Conservation (phyloP, 805 yeast species). For the Torulaspora maleeae region DNA sequence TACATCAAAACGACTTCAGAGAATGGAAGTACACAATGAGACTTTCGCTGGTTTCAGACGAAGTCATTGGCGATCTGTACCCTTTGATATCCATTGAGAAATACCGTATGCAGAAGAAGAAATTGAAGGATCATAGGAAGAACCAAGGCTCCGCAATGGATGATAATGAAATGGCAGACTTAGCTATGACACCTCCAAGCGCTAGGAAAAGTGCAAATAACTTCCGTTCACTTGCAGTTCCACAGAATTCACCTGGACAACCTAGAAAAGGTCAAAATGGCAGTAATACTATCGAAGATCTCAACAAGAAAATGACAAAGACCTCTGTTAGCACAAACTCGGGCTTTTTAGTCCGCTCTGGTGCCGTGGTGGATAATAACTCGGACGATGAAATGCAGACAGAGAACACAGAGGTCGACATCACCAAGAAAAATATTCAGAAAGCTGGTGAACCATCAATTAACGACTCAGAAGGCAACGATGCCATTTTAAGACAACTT, state of each 20-base stretch:
- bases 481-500: constrained; percentile 27
- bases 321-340: constrained; percentile 11
- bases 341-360: constrained; percentile 26
- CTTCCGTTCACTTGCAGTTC: constrained; percentile 48
- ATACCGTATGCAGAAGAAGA: constrained; percentile 49
- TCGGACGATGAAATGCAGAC: constrained; percentile 32
- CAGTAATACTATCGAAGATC: constrained; percentile 36
- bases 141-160: constrained; percentile 11
- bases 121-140: constrained; percentile 33
- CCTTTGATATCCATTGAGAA: constrained; percentile 60
- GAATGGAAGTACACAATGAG: constrained; percentile 95
- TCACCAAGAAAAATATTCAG: constrained; percentile 17
- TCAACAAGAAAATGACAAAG: constrained; percentile 14
- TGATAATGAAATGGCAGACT: constrained; percentile 20
- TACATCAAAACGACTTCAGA: constrained; percentile 92
- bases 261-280: constrained; percentile 64
- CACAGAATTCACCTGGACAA: constrained; percentile 92
- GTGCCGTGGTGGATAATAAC: constrained; percentile 19
- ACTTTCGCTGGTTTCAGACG: constrained; percentile 62
- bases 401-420: constrained; percentile 23
- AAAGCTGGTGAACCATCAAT: constrained; percentile 8
- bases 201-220: constrained; percentile 32
- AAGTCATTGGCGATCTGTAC: constrained; percentile 60
- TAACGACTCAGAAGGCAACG: constrained; percentile 17
- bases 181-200: constrained; percentile 36